Evolutionary conservation across 257 asterid genomes (phyloP), one percentile per base, ranked within the genome.

Genomic region (Ballota nigra): DNA sequence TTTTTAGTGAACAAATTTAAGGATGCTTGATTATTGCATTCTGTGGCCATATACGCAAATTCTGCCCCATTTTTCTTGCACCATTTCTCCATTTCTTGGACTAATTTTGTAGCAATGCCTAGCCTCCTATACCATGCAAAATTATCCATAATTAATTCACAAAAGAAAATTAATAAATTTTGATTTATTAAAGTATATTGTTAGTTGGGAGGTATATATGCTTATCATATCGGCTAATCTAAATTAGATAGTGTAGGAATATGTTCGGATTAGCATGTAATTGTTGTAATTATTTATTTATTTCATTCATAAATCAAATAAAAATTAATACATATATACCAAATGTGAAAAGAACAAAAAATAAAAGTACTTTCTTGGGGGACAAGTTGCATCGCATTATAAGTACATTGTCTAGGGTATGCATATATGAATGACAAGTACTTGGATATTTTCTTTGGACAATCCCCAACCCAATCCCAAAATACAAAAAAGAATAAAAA

Each of bases 41-140:
- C 97, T 0, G 97, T 92, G 31, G 97, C 97, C 96, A 92, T 89
- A 74, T 92, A 92, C 2, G 93, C 82, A 68, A 85, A 92, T 38
- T 89, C 82, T 31, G 92, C 96, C 0, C 92, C 96, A 31, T 87
- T 81, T 31, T 65, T 19, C 58, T 13, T 70, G 70, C 91, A 72
- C 96, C 96, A 87, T 1, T 63, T 69, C 72, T 92, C 97, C 45
- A 89, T 49, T 77, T 86, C 75, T 68, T 81, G 82, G 26, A 92
- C 87, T 0, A 92, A 89, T 73, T 82, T 89, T 49, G 86, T 80
- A 3, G 90, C 97, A 60, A 89, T 86, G n/a, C 97, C 97, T 11
- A 89, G 86, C 75, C 92, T 73, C 92, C 97, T 91, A 82, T 3
- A n/a, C 4, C 75, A 65, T 10, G 18, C 55, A 47, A 47, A 16